These are phyloP conservation scores for Solanum dulcamara DNA, from an alignment of 257 asterid species.

Conservation along the genomic window DNA sequence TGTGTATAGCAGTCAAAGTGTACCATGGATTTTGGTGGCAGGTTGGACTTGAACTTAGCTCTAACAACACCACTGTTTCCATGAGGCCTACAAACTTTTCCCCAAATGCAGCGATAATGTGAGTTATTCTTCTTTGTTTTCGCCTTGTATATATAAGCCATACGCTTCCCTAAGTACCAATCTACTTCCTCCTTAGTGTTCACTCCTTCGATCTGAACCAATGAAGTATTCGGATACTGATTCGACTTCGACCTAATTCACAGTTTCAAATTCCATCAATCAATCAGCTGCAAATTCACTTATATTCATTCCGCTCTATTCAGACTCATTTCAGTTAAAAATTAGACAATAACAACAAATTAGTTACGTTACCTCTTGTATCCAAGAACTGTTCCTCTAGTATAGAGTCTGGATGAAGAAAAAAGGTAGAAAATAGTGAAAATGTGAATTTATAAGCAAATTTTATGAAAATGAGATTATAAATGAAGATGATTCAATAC, in stretches of 20 bases:
- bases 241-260: constrained; percentile 69
- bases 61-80: constrained; percentile 18
- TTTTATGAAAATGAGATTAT: neutral
- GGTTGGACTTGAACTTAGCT: constrained; percentile 4
- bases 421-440: neutral
- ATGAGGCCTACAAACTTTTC: constrained; percentile 72
- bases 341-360: neutral
- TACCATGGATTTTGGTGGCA: constrained; percentile 18
- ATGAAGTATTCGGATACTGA: constrained; percentile 86
- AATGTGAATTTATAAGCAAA: too few species aligned
- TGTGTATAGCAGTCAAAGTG: accelerated
- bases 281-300: neutral
- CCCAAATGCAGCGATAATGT: constrained; percentile 18
- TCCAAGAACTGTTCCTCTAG: constrained; percentile 52
- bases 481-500: neutral
- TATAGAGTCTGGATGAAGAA: constrained; percentile 25
- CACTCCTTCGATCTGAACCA: constrained; percentile 84
- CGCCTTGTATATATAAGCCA: constrained; percentile 48
- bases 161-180: constrained; percentile 74
- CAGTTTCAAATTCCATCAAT: neutral
- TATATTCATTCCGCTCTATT: neutral
- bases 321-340: neutral
- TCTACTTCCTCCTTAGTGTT: constrained; percentile 83
- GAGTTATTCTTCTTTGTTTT: neutral
- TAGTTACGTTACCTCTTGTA: constrained; percentile 37